phyloP scores from a whole-genome alignment of 2,329 filamentous ascomycete genomes.

The Penicillium griseofulvum region DNA sequence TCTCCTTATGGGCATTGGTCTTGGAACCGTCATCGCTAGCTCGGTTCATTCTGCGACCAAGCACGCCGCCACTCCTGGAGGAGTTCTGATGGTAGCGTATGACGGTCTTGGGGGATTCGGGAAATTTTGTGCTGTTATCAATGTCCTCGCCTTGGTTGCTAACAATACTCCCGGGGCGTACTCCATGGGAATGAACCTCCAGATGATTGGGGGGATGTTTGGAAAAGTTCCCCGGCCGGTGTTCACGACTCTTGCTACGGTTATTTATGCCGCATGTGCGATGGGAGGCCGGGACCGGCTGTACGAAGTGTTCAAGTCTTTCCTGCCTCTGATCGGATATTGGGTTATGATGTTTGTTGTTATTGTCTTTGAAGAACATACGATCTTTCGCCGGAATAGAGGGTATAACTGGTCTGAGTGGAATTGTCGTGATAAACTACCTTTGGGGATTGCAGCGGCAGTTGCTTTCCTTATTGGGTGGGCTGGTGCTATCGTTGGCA shows the following conservation, averaged over 20 bases:
- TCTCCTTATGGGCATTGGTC: conserved; percentile 42
- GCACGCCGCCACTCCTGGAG: conserved; percentile 32
- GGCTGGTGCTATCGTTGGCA: conserved; percentile 42
- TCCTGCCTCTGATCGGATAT: conserved; percentile 49
- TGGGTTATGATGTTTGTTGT: conserved; percentile 46
- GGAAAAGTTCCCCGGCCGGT: conserved; percentile 43
- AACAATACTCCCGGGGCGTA: conserved; percentile 48
- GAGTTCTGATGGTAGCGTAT: conserved; percentile 41
- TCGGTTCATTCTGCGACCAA: conserved; percentile 22
- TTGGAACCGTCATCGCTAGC: conserved; percentile 40
- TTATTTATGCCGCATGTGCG: conserved; percentile 45
- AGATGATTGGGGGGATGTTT: conserved; percentile 41
- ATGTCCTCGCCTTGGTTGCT: conserved; percentile 43
- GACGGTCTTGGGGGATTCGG: conserved; percentile 43
- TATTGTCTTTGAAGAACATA: conserved; percentile 44
- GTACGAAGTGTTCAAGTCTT: conserved; percentile 46
- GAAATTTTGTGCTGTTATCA: conserved; percentile 44
- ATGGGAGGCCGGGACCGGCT: conserved; percentile 45
- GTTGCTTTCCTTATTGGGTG: conserved; percentile 40
- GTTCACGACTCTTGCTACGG: conserved; percentile 42
- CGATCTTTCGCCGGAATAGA: conserved; percentile 41
- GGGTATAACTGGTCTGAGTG: conserved; percentile 45
- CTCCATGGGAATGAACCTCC: conserved; percentile 46
- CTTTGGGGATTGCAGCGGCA: conserved; percentile 43
- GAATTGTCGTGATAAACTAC: conserved; percentile 39